Evolutionary conservation across 768 basidiomycete species (phyloP).

Genomic region (Rhizopogon vulgaris): DNA sequence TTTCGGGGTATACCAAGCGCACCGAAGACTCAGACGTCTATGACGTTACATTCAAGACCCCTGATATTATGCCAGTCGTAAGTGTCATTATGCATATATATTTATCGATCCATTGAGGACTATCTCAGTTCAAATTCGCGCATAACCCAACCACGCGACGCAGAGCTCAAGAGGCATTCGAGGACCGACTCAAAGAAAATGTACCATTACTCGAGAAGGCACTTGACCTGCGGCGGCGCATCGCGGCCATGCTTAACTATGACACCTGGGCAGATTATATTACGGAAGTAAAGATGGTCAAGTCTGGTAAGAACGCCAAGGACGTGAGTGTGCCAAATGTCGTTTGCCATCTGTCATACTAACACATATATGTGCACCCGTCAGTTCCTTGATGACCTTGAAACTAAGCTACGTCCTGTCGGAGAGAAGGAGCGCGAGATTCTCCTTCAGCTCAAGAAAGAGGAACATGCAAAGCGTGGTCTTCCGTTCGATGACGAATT

Average conservation of each 20-base stretch:
- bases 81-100: conserved; percentile 14
- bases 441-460: conserved; percentile 69
- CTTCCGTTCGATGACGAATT: conserved; percentile 66
- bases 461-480: conserved; percentile 57
- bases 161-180: conserved; percentile 59
- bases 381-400: conserved; percentile 76
- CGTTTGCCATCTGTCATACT: background rate
- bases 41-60: conserved; percentile 76
- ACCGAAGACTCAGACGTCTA: conserved; percentile 55
- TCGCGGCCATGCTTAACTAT: conserved; percentile 65
- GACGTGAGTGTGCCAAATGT: conserved; percentile 33
- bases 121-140: conserved; percentile 70
- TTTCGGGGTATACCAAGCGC: conserved; percentile 70
- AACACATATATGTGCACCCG: background rate
- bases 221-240: conserved; percentile 63
- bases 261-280: conserved; percentile 79
- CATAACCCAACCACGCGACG: conserved; percentile 63
- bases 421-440: conserved; percentile 59
- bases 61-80: conserved; percentile 76
- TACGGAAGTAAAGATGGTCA: conserved; percentile 85
- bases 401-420: conserved; percentile 66
- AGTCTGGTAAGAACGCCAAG: conserved; percentile 54
- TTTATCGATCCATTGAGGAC: background rate
- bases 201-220: conserved; percentile 63
- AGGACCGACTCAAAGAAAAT: conserved; percentile 63